Evolutionary conservation across 495 filamentous ascomycete species (phyloP).

Genomic region (Penicillium malachiteum): DNA sequence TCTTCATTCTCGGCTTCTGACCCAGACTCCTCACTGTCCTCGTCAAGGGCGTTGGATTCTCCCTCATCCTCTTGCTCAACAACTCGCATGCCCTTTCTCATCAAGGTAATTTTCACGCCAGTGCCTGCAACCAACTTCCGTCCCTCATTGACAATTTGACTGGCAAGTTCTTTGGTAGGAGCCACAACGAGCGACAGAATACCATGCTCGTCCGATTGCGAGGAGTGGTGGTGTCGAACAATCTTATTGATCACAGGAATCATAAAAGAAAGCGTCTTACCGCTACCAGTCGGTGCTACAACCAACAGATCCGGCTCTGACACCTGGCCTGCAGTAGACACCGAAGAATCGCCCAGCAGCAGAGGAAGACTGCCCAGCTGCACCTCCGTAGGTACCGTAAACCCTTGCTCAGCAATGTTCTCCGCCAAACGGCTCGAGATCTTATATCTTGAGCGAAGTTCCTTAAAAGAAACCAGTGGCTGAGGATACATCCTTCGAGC

Average conservation of each 20-base stretch:
- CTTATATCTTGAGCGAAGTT: slow-evolving; percentile 66
- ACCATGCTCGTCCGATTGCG: slow-evolving; percentile 45
- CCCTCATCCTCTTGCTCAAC: slow-evolving; percentile 40
- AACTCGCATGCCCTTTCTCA: slow-evolving; percentile 81
- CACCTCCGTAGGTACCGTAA: slow-evolving; percentile 85
- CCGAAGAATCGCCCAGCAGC: slow-evolving; percentile 51
- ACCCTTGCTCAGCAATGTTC: slow-evolving; percentile 83
- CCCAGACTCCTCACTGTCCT: slow-evolving; percentile 39
- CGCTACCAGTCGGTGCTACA: slow-evolving; percentile 92
- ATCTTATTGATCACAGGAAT: slow-evolving; percentile 80
- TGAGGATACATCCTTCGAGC: slow-evolving; percentile 63
- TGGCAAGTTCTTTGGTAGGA: slow-evolving; percentile 88
- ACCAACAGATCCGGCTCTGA: slow-evolving; percentile 70
- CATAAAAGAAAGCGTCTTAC: slow-evolving; percentile 93
- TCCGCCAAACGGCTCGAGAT: slow-evolving; percentile 68
- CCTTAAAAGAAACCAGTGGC: slow-evolving; percentile 73
- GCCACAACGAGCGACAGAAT: slow-evolving; percentile 72
- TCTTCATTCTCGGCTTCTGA: slow-evolving; percentile 40
- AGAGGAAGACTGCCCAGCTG: slow-evolving; percentile 84
- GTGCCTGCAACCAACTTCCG: slow-evolving; percentile 76
- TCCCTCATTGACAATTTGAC: slow-evolving; percentile 90
- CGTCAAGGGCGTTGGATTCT: slow-evolving; percentile 36
- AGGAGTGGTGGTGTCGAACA: slow-evolving; percentile 49
- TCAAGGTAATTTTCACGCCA: slow-evolving; percentile 73
- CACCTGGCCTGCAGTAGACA: slow-evolving; percentile 9